Evolutionary conservation across 495 filamentous ascomycete species (phyloP).

Genomic region (Neurospora sp.): DNA sequence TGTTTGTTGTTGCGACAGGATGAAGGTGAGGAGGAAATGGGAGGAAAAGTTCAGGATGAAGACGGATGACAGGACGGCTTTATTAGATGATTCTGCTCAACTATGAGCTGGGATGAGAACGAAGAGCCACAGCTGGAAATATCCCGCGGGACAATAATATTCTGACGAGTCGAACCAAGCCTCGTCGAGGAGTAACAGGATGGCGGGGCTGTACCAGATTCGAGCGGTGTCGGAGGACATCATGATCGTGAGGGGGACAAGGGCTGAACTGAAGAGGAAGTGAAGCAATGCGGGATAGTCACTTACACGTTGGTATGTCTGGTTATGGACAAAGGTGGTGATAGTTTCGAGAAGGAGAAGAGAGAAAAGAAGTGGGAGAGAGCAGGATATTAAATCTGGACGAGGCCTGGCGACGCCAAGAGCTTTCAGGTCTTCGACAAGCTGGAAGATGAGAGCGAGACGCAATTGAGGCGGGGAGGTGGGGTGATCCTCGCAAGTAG

Average conservation of each 20-base stretch:
- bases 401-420: conserved; percentile 4
- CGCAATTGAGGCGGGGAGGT: conserved; percentile 22
- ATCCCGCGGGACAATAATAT: conserved; percentile 14
- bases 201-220: background rate
- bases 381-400: background rate
- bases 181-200: background rate
- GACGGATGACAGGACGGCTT: background rate
- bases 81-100: conserved; percentile 18
- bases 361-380: background rate
- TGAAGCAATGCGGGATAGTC: background rate
- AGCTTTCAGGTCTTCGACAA: conserved; percentile 12
- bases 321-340: background rate
- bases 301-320: conserved; percentile 5
- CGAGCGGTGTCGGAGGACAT: background rate
- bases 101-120: background rate
- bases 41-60: background rate
- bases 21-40: background rate
- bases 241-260: background rate
- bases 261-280: background rate
- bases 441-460: conserved; percentile 12
- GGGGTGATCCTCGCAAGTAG: conserved; percentile 19
- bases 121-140: conserved; percentile 2
- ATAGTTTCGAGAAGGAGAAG: background rate
- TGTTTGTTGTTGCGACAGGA: conserved; percentile 1
- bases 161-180: background rate